Evolutionary conservation across 2,329 filamentous ascomycete species (phyloP).

Genomic region (Alternaria arborescens): DNA sequence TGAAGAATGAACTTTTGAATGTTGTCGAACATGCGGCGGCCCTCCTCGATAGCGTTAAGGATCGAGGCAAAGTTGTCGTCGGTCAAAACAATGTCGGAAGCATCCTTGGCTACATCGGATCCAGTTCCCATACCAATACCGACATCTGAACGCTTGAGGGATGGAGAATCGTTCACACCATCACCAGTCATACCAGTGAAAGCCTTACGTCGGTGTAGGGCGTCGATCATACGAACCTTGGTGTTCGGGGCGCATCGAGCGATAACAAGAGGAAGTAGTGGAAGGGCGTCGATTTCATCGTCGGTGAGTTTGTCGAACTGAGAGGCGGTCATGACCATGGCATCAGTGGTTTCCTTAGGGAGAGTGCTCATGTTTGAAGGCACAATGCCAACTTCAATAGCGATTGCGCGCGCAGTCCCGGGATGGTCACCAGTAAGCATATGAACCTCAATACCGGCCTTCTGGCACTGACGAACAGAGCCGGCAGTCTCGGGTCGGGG

Average conservation of each 20-base stretch:
- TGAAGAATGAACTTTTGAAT: slow-evolving; percentile 55
- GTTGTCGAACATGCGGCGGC: slow-evolving; percentile 57
- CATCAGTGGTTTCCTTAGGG: slow-evolving; percentile 32
- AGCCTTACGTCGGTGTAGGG: slow-evolving; percentile 53
- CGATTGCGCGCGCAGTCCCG: slow-evolving; percentile 57
- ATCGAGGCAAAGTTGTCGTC: slow-evolving; percentile 58
- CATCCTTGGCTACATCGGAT: slow-evolving; percentile 56
- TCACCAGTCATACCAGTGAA: slow-evolving; percentile 57
- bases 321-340: slow-evolving; percentile 47
- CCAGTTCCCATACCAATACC: slow-evolving; percentile 58
- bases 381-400: slow-evolving; percentile 55
- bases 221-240: slow-evolving; percentile 56
- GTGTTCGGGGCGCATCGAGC: slow-evolving; percentile 56
- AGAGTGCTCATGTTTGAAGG: slow-evolving; percentile 54
- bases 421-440: slow-evolving; percentile 59
- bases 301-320: slow-evolving; percentile 56
- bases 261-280: slow-evolving; percentile 53
- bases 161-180: slow-evolving; percentile 58
- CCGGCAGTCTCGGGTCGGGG: slow-evolving; percentile 79
- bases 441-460: slow-evolving; percentile 54
- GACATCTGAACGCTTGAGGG: slow-evolving; percentile 56
- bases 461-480: slow-evolving; percentile 48
- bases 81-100: slow-evolving; percentile 56
- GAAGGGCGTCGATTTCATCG: slow-evolving; percentile 52
- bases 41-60: slow-evolving; percentile 56